Conservation (phyloP, 1,284 basidiomycete genomes). For the Amylostereum chailletii region DNA sequence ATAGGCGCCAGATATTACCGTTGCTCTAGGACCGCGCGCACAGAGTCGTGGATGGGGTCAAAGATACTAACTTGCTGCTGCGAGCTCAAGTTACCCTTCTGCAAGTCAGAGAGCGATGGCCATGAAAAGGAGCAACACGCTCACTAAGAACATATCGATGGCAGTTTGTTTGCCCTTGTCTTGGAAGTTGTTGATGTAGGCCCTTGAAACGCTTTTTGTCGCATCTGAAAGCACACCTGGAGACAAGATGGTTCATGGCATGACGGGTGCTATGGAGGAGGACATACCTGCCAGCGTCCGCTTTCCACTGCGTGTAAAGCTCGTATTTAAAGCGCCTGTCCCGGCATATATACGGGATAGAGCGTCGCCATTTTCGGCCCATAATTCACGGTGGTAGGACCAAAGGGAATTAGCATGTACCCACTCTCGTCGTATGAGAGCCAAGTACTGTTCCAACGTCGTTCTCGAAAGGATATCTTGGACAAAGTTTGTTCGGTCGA, state of each 20-base stretch:
- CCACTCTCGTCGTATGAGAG: slow-evolving; percentile 68
- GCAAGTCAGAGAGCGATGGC: not conserved
- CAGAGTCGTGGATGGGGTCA: slow-evolving; percentile 88
- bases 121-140: slow-evolving; percentile 15
- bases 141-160: slow-evolving; percentile 90
- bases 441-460: slow-evolving; percentile 68
- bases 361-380: slow-evolving; percentile 95
- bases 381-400: slow-evolving; percentile 85
- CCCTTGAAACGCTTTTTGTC: slow-evolving; percentile 90
- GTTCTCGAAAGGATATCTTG: slow-evolving; percentile 85
- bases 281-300: slow-evolving; percentile 72
- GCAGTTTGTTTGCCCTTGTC: slow-evolving; percentile 92
- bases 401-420: slow-evolving; percentile 65
- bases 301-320: slow-evolving; percentile 91
- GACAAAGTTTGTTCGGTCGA: slow-evolving; percentile 97
- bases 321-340: slow-evolving; percentile 94
- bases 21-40: slow-evolving; percentile 61
- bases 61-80: slow-evolving; percentile 88
- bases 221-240: slow-evolving; percentile 89
- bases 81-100: slow-evolving; percentile 82
- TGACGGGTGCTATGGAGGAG: not conserved
- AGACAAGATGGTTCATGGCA: slow-evolving; percentile 7
- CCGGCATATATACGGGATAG: slow-evolving; percentile 92
- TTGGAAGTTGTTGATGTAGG: slow-evolving; percentile 98
- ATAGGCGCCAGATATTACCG: slow-evolving; percentile 31